Evolutionary conservation across 345 rosid genomes (phyloP), one percentile per base, ranked within the genome.

Genomic region (Lenwebbia sp.): DNA sequence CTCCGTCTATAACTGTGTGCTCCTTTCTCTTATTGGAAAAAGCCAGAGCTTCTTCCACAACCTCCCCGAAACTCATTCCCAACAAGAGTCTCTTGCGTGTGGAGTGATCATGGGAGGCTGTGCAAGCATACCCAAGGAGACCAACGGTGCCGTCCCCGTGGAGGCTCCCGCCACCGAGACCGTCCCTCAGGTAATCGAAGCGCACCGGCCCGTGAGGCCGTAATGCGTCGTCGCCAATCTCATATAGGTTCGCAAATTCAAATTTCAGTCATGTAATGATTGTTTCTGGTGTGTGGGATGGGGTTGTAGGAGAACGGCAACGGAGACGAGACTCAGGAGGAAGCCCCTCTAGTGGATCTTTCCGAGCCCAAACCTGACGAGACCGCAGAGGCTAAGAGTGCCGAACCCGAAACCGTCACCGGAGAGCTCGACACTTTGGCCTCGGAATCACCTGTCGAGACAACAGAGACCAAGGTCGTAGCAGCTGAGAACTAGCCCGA

Each of bases 41-140:
- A 4, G 52, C 47, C 26, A 37, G 81, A 70, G 81, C 81, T 37
- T 70, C 81, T 70, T 40, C 47, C 26, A 5, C 81, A 37, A 19
- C 47, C 21, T 11, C 40, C 78, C 52, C 52, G 52, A 21, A 37
- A 70, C 78, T 70, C 81, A 37, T 70, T 70, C 81, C 81, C 81
- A 37, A 70, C 81, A 37, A 22, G 81, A 70, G 81, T 10, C 26
- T 15, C 47, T 70, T 70, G 47, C 81, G 81, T 21, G 47, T 41
- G 26, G 51, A 70, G 81, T 40, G 81, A 62, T 25, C 88, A 86
- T 86, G 88, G 88, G 88, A 51, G 85, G 85, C 53, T 86, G 85
- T 54, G 62, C 88, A 33, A 86, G 88, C 85, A 83, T 57, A 37
- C 88, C 88, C 33, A 52, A 49, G 85, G 85, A 62, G 58, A 58